phyloP scores from a whole-genome alignment of 2,329 filamentous ascomycete species.

The Plenodomus biglobosus region DNA sequence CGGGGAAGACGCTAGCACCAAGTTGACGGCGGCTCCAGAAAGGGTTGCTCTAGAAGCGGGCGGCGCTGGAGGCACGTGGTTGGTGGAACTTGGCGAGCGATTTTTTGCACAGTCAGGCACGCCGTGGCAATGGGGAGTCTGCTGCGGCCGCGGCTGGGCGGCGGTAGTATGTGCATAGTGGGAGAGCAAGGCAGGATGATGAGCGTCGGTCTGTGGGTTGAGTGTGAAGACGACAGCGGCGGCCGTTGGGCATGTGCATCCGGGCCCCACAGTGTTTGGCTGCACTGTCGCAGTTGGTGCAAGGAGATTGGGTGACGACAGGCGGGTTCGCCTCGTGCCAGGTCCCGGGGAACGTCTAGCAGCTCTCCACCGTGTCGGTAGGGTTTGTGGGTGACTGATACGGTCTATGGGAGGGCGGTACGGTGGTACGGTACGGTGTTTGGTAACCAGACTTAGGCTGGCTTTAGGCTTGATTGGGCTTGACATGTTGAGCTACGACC shows the following conservation, averaged over 20 bases:
- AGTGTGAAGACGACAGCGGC: neutral
- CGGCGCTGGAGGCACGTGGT: constrained; percentile 6
- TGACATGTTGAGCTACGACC: too few relatives aligned
- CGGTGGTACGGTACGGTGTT: neutral
- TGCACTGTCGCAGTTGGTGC: neutral
- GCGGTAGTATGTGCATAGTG: neutral
- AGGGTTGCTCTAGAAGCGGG: constrained; percentile 8
- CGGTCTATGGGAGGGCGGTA: too few relatives aligned
- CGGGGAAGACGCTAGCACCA: constrained; percentile 1
- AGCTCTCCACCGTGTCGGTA: neutral
- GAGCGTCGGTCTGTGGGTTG: neutral
- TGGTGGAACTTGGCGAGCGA: constrained; percentile 17
- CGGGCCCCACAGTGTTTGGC: neutral
- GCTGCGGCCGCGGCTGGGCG: neutral
- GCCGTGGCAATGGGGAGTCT: neutral
- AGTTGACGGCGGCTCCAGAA: neutral
- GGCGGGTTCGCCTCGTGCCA: constrained; percentile 12
- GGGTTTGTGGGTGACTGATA: neutral
- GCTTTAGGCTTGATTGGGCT: too few relatives aligned
- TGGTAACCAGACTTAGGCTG: too few relatives aligned
- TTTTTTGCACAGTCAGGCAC: neutral
- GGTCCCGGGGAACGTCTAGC: constrained; percentile 11
- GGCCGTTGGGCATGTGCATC: neutral
- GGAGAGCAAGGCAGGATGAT: neutral
- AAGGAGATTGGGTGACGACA: neutral